A percentile compares a stretch with the other conserved stretches of the same genome.
Evolutionary conservation across 176 grass and related monocot species (phyloP).

Genomic region (Paspalum vaginatum): DNA sequence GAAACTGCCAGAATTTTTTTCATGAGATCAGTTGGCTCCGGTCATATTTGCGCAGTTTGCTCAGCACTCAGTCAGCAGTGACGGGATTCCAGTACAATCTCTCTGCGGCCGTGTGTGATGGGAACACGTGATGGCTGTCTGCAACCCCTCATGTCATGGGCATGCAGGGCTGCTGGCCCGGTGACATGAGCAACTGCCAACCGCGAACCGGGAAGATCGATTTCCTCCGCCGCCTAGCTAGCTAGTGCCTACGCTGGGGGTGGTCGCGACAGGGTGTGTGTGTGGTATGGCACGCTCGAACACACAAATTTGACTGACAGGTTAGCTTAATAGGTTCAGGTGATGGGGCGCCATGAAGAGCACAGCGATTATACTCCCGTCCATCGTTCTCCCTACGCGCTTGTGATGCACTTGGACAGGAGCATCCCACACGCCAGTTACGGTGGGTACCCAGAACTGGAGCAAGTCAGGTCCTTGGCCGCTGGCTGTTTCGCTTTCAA

Average conservation of each 20-base stretch:
- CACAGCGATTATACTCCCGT: neutral
- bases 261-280: neutral
- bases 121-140: neutral
- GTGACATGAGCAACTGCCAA: slow-evolving; percentile 30
- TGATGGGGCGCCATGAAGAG: slow-evolving; percentile 9
- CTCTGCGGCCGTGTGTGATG: neutral
- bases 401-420: too few relatives aligned
- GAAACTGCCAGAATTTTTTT: neutral
- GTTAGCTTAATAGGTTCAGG: neutral
- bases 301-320: neutral
- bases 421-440: too few relatives aligned
- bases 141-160: neutral
- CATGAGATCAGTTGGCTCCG: neutral
- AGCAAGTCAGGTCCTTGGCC: slow-evolving; percentile 20
- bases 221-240: neutral
- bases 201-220: slow-evolving; percentile 29
- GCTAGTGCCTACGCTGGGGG: too few relatives aligned
- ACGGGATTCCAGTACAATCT: neutral
- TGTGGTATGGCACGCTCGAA: neutral
- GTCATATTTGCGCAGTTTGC: neutral
- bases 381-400: too few relatives aligned
- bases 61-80: too few relatives aligned
- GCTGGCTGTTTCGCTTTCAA: slow-evolving; percentile 17
- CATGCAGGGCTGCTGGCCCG: neutral
- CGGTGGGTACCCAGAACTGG: neutral